Conservation (phyloP, 331 rosid genomes). For the Pyracantha coccinea region DNA sequence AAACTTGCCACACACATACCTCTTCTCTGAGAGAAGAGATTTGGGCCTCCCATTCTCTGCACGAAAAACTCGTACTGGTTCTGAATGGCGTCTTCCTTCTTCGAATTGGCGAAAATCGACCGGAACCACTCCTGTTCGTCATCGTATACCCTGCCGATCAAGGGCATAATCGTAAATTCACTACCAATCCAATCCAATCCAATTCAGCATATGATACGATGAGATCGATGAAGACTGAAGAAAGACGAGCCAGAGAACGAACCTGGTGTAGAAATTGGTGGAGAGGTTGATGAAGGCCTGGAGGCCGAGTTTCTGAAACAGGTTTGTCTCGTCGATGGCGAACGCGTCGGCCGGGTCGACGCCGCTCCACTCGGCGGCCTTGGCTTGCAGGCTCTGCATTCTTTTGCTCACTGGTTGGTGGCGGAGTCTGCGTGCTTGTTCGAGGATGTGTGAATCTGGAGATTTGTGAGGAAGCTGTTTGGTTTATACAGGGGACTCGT, state of each 20-base stretch:
- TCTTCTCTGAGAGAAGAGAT: conserved; percentile 76
- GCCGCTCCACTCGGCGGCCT: conserved; percentile 76
- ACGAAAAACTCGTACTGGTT: conserved; percentile 81
- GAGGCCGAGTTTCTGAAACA: conserved; percentile 60
- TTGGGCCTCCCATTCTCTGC: conserved; percentile 89
- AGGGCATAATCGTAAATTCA: neutral
- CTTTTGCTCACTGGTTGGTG: neutral
- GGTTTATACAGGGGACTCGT: neutral
- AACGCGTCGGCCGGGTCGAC: conserved; percentile 48
- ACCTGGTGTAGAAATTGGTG: conserved; percentile 85
- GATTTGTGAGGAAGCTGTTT: too few relatives aligned
- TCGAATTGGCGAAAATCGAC: conserved; percentile 53
- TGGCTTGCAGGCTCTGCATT: conserved; percentile 57
- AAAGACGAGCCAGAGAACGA: neutral
- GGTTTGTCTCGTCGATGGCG: conserved; percentile 60
- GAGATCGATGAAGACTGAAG: neutral
- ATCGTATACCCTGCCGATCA: conserved; percentile 50
- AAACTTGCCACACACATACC: conserved; percentile 11
- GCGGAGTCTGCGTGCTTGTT: neutral
- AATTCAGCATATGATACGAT: neutral
- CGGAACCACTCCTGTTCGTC: conserved; percentile 84
- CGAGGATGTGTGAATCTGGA: too few relatives aligned
- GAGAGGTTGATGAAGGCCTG: conserved; percentile 72
- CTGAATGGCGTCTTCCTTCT: conserved; percentile 69
- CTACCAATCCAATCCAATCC: neutral